phyloP scores from a whole-genome alignment of 2,329 filamentous ascomycete species.

The Aspergillus candidus region DNA sequence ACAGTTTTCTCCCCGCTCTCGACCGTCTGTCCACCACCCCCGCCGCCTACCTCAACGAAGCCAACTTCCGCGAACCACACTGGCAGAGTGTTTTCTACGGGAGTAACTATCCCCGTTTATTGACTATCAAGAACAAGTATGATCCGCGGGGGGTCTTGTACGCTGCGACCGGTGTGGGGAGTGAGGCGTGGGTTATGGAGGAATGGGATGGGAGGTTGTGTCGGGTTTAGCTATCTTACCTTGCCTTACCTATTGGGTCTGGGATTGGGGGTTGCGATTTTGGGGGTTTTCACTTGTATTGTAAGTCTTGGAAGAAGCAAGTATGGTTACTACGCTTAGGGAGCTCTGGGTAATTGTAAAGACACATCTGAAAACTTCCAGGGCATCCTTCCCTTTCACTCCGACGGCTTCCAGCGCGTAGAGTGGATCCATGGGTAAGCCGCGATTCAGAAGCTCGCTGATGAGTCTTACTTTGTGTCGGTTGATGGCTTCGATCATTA shows the following conservation, averaged over 20 bases:
- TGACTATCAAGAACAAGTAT: slow-evolving; percentile 10
- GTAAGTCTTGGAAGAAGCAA: too few relatives aligned
- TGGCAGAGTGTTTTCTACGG: slow-evolving; percentile 20
- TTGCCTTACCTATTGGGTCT: too few relatives aligned
- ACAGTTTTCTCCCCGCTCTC: slow-evolving; percentile 6
- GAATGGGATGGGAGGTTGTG: not conserved
- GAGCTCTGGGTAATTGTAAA: not conserved
- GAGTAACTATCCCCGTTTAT: slow-evolving; percentile 4
- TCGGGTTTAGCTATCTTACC: not conserved
- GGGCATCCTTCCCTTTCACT: slow-evolving; percentile 8
- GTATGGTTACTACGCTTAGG: too few relatives aligned
- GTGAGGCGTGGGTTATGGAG: slow-evolving; percentile 5
- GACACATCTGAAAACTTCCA: slow-evolving; percentile 9
- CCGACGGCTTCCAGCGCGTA: slow-evolving; percentile 13
- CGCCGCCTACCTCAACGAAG: slow-evolving; percentile 22
- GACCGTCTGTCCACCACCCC: slow-evolving; percentile 8
- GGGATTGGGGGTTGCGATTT: too few relatives aligned
- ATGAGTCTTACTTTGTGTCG: slow-evolving; percentile 10
- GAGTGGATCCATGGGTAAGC: slow-evolving; percentile 12
- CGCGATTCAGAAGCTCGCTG: slow-evolving; percentile 13
- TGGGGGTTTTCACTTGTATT: too few relatives aligned
- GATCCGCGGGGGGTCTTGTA: slow-evolving; percentile 11
- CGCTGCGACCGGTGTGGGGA: slow-evolving; percentile 10
- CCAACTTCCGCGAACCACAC: slow-evolving; percentile 16
- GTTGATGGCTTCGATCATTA: slow-evolving; percentile 18